Evolutionary conservation across 1,284 basidiomycete genomes (phyloP).

Genomic region (Moesziomyces globuligerus): DNA sequence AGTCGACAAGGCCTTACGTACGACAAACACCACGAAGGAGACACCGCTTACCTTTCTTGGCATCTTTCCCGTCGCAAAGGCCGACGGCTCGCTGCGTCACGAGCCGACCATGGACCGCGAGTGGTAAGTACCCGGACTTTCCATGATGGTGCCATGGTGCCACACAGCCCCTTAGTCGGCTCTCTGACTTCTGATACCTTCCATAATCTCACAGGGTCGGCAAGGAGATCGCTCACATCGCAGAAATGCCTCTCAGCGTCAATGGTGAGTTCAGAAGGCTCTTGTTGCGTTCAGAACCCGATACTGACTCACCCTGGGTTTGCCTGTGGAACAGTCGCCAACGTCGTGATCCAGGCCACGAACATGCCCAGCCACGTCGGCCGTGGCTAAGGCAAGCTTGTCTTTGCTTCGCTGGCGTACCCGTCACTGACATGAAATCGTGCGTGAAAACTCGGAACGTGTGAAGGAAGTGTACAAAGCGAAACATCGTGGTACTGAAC

Average conservation of each 20-base stretch:
- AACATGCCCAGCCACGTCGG: conserved; percentile 57
- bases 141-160: too few species aligned
- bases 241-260: conserved; percentile 53
- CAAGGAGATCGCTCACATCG: conserved; percentile 51
- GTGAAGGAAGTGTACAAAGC: too few species aligned
- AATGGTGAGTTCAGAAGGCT: conserved; percentile 35
- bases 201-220: conserved; percentile 26
- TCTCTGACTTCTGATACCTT: neutral
- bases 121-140: conserved; percentile 12
- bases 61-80: too few species aligned
- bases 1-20: neutral
- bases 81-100: conserved; percentile 46
- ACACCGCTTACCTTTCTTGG: neutral
- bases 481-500: too few species aligned
- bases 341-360: conserved; percentile 48
- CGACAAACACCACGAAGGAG: neutral
- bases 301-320: conserved; percentile 6
- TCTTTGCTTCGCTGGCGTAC: conserved; percentile 6
- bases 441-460: too few species aligned
- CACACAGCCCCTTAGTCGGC: too few species aligned
- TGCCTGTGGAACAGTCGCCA: conserved; percentile 21
- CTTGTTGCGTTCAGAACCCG: too few species aligned
- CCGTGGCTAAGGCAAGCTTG: conserved; percentile 28
- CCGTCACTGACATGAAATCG: too few species aligned
- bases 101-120: conserved; percentile 54